Evolutionary conservation across 768 basidiomycete genomes (phyloP).

Genomic region (Hericium erinaceus): DNA sequence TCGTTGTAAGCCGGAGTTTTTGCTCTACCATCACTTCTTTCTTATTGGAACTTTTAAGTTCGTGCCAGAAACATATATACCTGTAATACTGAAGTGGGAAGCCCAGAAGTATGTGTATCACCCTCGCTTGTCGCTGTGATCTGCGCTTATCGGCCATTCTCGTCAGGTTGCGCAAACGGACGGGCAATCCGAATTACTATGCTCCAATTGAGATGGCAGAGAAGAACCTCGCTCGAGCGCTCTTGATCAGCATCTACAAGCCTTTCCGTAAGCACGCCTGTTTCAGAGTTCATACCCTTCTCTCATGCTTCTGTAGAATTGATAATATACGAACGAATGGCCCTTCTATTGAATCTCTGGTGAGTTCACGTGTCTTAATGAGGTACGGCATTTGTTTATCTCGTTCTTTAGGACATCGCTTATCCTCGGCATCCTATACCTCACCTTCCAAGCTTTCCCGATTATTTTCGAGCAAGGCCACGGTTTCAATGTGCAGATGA

Average conservation of each 20-base stretch:
- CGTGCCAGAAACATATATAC: slow-evolving; percentile 66
- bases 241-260: slow-evolving; percentile 51
- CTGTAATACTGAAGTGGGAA: slow-evolving; percentile 52
- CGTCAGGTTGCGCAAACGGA: slow-evolving; percentile 42
- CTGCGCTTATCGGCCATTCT: neutral
- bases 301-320: slow-evolving; percentile 33
- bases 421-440: slow-evolving; percentile 36
- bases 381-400: too few relatives aligned
- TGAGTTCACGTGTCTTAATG: slow-evolving; percentile 21
- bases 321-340: slow-evolving; percentile 62
- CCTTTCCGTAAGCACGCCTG: slow-evolving; percentile 54
- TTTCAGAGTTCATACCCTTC: neutral
- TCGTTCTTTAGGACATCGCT: slow-evolving; percentile 20
- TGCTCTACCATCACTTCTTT: neutral
- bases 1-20: slow-evolving; percentile 31
- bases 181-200: slow-evolving; percentile 44
- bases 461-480: slow-evolving; percentile 40
- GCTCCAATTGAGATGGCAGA: slow-evolving; percentile 50
- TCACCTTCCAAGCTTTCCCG: slow-evolving; percentile 49
- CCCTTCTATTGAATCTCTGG: slow-evolving; percentile 64
- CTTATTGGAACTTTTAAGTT: slow-evolving; percentile 26
- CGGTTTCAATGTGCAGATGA: slow-evolving; percentile 43
- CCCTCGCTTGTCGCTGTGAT: neutral
- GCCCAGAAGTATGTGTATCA: slow-evolving; percentile 34
- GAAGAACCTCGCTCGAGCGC: slow-evolving; percentile 33